A percentile compares a stretch with the other conserved stretches of the same genome.
Conservation (phyloP, 192 early-diverging fungal species). For the Backusella macrospora region DNA sequence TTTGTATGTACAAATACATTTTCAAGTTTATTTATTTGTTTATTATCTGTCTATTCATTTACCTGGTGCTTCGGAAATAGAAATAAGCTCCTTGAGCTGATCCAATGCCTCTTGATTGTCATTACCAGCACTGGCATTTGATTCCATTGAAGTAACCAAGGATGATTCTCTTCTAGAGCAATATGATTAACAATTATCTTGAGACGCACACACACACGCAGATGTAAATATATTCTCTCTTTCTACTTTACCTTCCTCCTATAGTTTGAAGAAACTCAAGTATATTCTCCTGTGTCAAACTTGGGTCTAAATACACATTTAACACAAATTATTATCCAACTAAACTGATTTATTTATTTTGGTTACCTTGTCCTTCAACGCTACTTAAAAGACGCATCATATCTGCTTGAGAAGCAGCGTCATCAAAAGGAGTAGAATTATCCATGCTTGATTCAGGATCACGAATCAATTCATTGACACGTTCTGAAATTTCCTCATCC, state of each 20-base stretch:
- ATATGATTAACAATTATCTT: neutral
- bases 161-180: neutral
- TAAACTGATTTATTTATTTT: neutral
- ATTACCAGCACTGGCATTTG: neutral
- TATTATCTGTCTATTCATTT: neutral
- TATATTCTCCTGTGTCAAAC: slow-evolving; percentile 37
- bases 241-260: slow-evolving; percentile 30
- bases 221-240: neutral
- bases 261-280: slow-evolving; percentile 43
- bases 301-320: slow-evolving; percentile 9
- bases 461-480: slow-evolving; percentile 65
- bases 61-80: neutral
- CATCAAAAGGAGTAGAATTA: slow-evolving; percentile 22
- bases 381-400: slow-evolving; percentile 32
- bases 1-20: neutral
- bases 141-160: neutral
- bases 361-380: neutral
- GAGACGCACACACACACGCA: neutral
- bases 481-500: slow-evolving; percentile 60
- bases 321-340: neutral
- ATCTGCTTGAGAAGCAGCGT: slow-evolving; percentile 24
- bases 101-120: slow-evolving; percentile 7
- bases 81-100: neutral
- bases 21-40: neutral
- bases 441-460: slow-evolving; percentile 43